A percentile compares a stretch with the other conserved stretches of the same genome.
Conservation (phyloP, 2,329 filamentous ascomycete species). For the Helotiales sp. region DNA sequence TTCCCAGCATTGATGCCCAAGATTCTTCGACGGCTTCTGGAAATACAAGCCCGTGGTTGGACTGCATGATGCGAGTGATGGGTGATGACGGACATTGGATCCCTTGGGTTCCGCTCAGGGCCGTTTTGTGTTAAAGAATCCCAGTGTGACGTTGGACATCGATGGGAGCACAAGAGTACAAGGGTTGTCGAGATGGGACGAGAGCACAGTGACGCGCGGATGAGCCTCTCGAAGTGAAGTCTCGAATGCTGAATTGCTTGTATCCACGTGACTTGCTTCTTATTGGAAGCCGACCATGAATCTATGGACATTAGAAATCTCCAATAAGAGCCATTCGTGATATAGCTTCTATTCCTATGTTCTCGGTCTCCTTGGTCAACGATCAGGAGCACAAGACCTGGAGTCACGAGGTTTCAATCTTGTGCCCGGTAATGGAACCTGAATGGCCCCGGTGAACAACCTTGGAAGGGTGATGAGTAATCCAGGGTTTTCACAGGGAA, state of each 20-base stretch:
- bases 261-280: no score
- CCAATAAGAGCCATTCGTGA: neutral
- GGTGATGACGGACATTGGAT: no score
- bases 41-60: slow-evolving; percentile 9
- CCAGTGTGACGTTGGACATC: neutral
- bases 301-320: no score
- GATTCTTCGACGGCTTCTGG: neutral
- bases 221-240: no score
- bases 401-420: no score
- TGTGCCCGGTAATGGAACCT: no score
- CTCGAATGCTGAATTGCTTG: no score
- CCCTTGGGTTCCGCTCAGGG: neutral
- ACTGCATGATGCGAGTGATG: slow-evolving; percentile 16
- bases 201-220: neutral
- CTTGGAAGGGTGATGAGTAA: slow-evolving; percentile 2
- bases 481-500: neutral
- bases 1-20: slow-evolving; percentile 33
- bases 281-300: no score
- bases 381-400: no score
- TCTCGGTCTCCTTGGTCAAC: no score
- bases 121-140: neutral
- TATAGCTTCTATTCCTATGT: no score
- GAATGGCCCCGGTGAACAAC: neutral
- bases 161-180: neutral
- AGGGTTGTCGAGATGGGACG: neutral